Evolutionary conservation across 2,329 filamentous ascomycete species (phyloP).

Genomic region (Epichloe sp.): DNA sequence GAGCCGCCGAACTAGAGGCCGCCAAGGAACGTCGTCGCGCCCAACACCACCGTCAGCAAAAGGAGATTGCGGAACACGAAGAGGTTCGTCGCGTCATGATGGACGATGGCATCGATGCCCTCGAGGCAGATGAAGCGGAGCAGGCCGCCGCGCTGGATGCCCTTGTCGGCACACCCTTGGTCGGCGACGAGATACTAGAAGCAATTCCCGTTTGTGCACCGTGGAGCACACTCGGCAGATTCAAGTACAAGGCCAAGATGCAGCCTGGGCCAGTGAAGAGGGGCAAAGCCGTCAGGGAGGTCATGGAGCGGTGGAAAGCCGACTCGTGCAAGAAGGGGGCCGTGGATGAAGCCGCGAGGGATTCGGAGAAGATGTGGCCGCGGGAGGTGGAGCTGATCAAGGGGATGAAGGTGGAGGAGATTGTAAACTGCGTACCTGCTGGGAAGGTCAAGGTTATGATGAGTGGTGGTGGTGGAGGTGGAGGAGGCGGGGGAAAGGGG

Average conservation of each 20-base stretch:
- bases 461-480: slow-evolving; percentile 34
- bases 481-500: slow-evolving; percentile 18
- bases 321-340: slow-evolving; percentile 46
- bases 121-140: slow-evolving; percentile 46
- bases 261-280: slow-evolving; percentile 87
- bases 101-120: slow-evolving; percentile 43
- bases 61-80: slow-evolving; percentile 65
- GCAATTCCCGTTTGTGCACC: slow-evolving; percentile 51
- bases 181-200: slow-evolving; percentile 72
- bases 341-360: slow-evolving; percentile 45
- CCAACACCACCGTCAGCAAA: slow-evolving; percentile 67
- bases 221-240: slow-evolving; percentile 49
- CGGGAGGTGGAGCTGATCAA: slow-evolving; percentile 76
- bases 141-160: slow-evolving; percentile 47
- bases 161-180: slow-evolving; percentile 64
- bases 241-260: slow-evolving; percentile 91
- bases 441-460: slow-evolving; percentile 71
- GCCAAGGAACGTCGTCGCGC: slow-evolving; percentile 62
- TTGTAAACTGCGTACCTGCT: slow-evolving; percentile 69
- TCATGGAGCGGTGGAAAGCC: slow-evolving; percentile 67
- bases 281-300: slow-evolving; percentile 85
- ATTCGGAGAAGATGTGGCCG: slow-evolving; percentile 69
- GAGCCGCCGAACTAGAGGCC: slow-evolving; percentile 49
- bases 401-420: slow-evolving; percentile 67
- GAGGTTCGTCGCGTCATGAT: slow-evolving; percentile 49